phyloP scores from a whole-genome alignment of 164 flowering plant species.

The Litsea cubeba region DNA sequence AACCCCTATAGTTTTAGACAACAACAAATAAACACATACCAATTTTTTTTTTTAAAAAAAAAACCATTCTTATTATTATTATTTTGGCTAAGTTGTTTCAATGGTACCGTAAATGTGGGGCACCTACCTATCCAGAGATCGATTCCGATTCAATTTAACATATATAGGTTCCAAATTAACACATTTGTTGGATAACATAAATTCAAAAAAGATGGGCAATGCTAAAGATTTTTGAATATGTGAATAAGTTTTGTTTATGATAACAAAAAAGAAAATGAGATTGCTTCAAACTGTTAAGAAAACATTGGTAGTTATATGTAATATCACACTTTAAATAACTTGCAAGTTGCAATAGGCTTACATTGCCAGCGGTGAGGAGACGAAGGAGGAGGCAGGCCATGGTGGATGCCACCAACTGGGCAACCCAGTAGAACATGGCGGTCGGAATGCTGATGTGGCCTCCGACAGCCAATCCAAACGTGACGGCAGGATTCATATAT shows the following conservation, averaged over 20 bases:
- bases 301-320: neutral
- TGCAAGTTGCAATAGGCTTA: slow-evolving; percentile 9
- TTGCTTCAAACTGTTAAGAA: neutral
- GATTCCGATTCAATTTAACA: too few species aligned
- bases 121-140: too few species aligned
- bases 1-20: neutral
- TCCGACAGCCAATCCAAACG: slow-evolving; percentile 71
- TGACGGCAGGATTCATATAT: slow-evolving; percentile 85
- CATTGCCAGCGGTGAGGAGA: slow-evolving; percentile 47
- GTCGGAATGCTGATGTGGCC: slow-evolving; percentile 62
- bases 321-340: neutral
- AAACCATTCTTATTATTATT: neutral
- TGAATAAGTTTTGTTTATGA: too few species aligned
- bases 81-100: too few species aligned
- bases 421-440: slow-evolving; percentile 65
- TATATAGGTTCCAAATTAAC: too few species aligned
- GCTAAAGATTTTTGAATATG: too few species aligned
- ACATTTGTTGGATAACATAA: too few species aligned
- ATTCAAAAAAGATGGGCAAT: too few species aligned
- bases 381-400: slow-evolving; percentile 62
- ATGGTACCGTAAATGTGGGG: too few species aligned
- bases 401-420: slow-evolving; percentile 64
- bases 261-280: too few species aligned
- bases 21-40: neutral
- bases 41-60: neutral